A percentile compares a stretch with the other conserved stretches of the same genome.
Conservation (phyloP, 257 asterid genomes). For the Solanum chiquidenum region DNA sequence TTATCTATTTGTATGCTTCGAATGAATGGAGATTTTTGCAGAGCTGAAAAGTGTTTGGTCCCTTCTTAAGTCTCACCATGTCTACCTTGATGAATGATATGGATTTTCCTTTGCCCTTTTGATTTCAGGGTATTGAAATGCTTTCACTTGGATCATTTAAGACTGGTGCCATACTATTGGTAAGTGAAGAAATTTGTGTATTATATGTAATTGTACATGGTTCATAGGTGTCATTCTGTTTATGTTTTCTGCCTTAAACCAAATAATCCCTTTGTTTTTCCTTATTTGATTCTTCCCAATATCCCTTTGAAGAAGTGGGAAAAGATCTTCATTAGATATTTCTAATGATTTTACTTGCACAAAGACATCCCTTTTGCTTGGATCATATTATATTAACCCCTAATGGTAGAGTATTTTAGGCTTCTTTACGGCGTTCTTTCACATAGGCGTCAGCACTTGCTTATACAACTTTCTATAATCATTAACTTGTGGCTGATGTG, state of each 20-base stretch:
- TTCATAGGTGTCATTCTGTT: neutral
- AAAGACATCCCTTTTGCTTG: neutral
- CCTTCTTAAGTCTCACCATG: neutral
- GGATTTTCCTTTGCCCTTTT: neutral
- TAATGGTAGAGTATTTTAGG: neutral
- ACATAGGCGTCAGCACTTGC: neutral
- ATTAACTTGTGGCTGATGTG: neutral
- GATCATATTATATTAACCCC: neutral
- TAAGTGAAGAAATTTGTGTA: constrained; percentile 15
- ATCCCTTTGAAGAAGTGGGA: neutral
- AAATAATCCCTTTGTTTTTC: neutral
- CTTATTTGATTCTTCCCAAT: neutral
- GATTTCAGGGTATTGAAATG: constrained; percentile 81
- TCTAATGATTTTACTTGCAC: neutral
- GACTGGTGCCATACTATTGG: constrained; percentile 96
- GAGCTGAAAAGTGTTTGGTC: neutral
- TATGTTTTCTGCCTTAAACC: neutral
- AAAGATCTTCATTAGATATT: neutral
- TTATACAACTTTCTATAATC: neutral
- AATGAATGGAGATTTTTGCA: neutral
- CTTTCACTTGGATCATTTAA: constrained; percentile 96
- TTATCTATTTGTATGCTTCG: neutral
- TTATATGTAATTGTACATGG: neutral
- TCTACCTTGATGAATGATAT: neutral
- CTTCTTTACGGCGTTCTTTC: neutral